Conservation (phyloP, 495 filamentous ascomycete species). For the Penicillium atrosanguineum region DNA sequence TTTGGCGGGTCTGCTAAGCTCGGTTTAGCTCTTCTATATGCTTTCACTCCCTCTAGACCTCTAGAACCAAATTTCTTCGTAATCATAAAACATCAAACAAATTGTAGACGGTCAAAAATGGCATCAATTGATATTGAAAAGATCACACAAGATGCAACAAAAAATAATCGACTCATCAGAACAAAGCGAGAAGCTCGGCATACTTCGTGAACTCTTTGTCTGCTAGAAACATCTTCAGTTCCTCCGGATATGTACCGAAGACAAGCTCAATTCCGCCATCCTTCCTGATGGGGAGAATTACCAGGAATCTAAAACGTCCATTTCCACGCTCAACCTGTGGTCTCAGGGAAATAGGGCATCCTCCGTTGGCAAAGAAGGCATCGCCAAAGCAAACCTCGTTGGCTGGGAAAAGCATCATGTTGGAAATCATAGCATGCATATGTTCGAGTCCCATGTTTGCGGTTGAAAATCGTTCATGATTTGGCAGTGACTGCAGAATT, state of each 20-base stretch:
- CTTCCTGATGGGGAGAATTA: constrained; percentile 1
- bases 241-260: constrained; percentile 6
- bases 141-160: neutral
- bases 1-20: too few species aligned
- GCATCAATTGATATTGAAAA: too few species aligned
- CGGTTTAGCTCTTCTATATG: too few species aligned
- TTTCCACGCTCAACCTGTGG: constrained; percentile 9
- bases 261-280: constrained; percentile 7
- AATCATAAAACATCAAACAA: too few species aligned
- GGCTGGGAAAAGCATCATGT: constrained; percentile 8
- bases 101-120: too few species aligned
- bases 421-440: constrained; percentile 11
- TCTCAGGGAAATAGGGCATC: neutral
- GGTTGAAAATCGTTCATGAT: constrained; percentile 2
- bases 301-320: constrained; percentile 7
- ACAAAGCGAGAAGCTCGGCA: constrained; percentile 1
- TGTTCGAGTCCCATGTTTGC: constrained; percentile 9
- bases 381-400: constrained; percentile 6
- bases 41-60: too few species aligned
- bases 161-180: neutral
- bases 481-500: constrained; percentile 5
- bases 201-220: constrained; percentile 6
- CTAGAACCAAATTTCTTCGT: too few species aligned
- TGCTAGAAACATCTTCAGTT: constrained; percentile 2
- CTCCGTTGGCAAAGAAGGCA: constrained; percentile 2